Conservation (phyloP, 2,329 filamentous ascomycete genomes). For the Coniochaeta sp. region DNA sequence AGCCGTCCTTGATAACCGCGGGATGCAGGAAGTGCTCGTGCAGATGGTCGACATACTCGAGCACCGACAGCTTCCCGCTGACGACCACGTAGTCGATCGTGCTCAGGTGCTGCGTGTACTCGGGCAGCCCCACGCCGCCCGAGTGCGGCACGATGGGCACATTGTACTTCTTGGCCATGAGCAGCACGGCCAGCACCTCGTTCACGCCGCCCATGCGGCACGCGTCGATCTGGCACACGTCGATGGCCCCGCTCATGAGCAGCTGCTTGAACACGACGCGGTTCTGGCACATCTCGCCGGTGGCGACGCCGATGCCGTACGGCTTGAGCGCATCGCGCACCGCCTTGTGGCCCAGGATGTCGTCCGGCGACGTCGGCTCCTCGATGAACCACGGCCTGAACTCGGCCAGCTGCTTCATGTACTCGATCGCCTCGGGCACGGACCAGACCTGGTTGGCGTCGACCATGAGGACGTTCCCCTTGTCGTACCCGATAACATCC, state of each 20-base stretch:
- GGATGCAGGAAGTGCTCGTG: conserved; percentile 91
- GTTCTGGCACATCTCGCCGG: conserved; percentile 94
- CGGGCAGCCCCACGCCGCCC: conserved; percentile 81
- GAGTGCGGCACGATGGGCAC: conserved; percentile 85
- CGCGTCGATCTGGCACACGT: conserved; percentile 84
- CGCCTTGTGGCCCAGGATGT: conserved; percentile 81
- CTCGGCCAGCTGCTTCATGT: conserved; percentile 75
- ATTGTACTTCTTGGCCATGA: conserved; percentile 73
- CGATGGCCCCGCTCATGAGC: conserved; percentile 70
- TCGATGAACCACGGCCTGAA: conserved; percentile 94
- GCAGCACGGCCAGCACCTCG: conserved; percentile 81
- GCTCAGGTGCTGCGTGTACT: conserved; percentile 89
- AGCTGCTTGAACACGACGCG: conserved; percentile 92
- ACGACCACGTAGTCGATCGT: conserved; percentile 92
- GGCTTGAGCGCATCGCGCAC: conserved; percentile 73
- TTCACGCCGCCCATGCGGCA: conserved; percentile 87
- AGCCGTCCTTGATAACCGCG: conserved; percentile 71
- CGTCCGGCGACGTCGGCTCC: conserved; percentile 85
- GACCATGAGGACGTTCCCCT: conserved; percentile 81
- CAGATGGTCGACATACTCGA: conserved; percentile 89
- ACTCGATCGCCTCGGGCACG: conserved; percentile 79
- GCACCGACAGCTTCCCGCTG: conserved; percentile 68
- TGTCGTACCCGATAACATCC: conserved; percentile 74
- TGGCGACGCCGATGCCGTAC: conserved; percentile 74
- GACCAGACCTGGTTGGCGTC: conserved; percentile 93